These are phyloP conservation scores for Leucosporidium yakuticum DNA, from an alignment of 768 basidiomycete genomes.

Conservation along the genomic window DNA sequence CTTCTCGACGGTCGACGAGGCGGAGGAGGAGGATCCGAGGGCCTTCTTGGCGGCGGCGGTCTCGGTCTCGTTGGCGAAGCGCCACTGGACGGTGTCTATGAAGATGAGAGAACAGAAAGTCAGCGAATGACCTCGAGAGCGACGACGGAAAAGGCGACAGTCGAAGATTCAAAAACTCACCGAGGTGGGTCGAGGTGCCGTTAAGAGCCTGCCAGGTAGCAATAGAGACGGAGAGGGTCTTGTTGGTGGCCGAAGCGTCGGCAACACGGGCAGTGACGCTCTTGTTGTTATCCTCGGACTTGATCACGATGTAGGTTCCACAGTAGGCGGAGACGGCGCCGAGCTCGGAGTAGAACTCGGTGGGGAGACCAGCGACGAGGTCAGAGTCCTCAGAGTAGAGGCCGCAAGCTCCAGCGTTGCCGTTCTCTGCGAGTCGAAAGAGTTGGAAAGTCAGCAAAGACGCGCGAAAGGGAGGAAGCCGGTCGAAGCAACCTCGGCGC, in stretches of 20 bases:
- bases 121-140: slow-evolving; percentile 57
- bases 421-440: slow-evolving; percentile 47
- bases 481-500: background rate
- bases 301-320: slow-evolving; percentile 60
- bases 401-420: slow-evolving; percentile 76
- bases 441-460: background rate
- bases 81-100: slow-evolving; percentile 29
- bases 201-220: slow-evolving; percentile 46
- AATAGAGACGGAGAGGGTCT: slow-evolving; percentile 30
- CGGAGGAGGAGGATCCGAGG: slow-evolving; percentile 55
- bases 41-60: slow-evolving; percentile 46
- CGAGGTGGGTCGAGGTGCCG: slow-evolving; percentile 13
- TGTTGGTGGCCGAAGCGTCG: slow-evolving; percentile 52
- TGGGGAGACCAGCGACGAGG: slow-evolving; percentile 50
- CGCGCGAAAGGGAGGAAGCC: background rate
- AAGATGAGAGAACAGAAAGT: slow-evolving; percentile 45
- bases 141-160: background rate
- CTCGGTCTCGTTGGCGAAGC: slow-evolving; percentile 35
- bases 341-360: slow-evolving; percentile 49
- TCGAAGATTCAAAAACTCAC: slow-evolving; percentile 6
- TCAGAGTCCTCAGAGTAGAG: slow-evolving; percentile 48
- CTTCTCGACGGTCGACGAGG: slow-evolving; percentile 52
- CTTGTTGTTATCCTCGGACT: slow-evolving; percentile 55
- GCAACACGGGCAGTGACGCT: slow-evolving; percentile 60
- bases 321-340: slow-evolving; percentile 54